These are phyloP conservation scores for Leccinellum rugosiceps DNA, from an alignment of 768 basidiomycete species.

Conservation along the genomic window DNA sequence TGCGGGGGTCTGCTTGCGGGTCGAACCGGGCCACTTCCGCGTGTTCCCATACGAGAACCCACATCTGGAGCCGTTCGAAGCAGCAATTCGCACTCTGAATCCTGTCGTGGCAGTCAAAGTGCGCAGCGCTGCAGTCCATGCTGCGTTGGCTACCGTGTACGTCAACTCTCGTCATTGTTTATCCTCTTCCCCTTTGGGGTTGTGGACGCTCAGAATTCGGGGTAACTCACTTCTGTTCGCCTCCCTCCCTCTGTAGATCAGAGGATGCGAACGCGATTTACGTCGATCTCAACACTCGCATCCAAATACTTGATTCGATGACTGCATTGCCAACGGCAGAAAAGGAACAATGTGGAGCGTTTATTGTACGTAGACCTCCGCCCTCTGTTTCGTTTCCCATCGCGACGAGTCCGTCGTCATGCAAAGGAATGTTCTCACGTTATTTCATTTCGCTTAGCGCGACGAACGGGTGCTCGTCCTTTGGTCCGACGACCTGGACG, in stretches of 20 bases:
- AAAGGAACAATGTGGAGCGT: constrained; percentile 90
- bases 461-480: constrained; percentile 80
- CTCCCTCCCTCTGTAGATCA: constrained; percentile 34
- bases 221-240: neutral
- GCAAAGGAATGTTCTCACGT: neutral
- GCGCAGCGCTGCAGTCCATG: constrained; percentile 76
- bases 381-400: neutral
- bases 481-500: constrained; percentile 83
- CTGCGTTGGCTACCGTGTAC: constrained; percentile 68
- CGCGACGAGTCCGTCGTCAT: neutral
- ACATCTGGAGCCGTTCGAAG: constrained; percentile 80
- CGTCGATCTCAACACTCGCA: constrained; percentile 77
- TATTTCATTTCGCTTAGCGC: constrained; percentile 43
- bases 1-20: constrained; percentile 73
- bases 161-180: constrained; percentile 21
- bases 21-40: constrained; percentile 66
- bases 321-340: constrained; percentile 68
- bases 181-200: neutral
- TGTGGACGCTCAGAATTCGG: neutral
- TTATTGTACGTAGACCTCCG: constrained; percentile 50
- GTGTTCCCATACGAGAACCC: constrained; percentile 85
- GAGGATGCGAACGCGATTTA: constrained; percentile 62
- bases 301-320: constrained; percentile 79
- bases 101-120: constrained; percentile 84
- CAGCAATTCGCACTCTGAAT: constrained; percentile 69